A percentile compares a stretch with the other conserved stretches of the same genome.
Conservation (phyloP, 345 rosid genomes). For the Chamaenerion angustifolium region DNA sequence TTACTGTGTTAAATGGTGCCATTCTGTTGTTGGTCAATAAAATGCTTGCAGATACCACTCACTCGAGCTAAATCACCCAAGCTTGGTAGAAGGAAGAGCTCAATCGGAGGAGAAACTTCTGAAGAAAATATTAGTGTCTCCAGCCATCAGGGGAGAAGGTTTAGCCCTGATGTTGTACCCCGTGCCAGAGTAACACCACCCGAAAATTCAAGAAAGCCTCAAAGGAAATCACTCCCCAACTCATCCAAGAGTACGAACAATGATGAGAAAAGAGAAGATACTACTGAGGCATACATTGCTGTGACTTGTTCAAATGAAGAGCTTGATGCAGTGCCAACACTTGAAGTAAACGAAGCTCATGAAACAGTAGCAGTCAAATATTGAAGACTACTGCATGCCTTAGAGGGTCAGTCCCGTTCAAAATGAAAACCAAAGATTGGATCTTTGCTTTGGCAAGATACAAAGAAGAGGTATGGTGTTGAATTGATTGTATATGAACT, state of each 20-base stretch:
- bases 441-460: not conserved
- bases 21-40: not conserved
- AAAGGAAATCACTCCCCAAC: slow-evolving; percentile 71
- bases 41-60: slow-evolving; percentile 56
- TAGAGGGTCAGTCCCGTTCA: too few species aligned
- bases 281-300: slow-evolving; percentile 9
- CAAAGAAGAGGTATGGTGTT: slow-evolving; percentile 5
- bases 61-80: slow-evolving; percentile 98
- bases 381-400: slow-evolving; percentile 6
- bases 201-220: slow-evolving; percentile 43
- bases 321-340: slow-evolving; percentile 16
- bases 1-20: not conserved
- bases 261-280: slow-evolving; percentile 15
- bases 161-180: slow-evolving; percentile 54
- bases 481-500: slow-evolving; percentile 3
- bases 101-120: slow-evolving; percentile 22
- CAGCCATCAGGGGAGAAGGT: slow-evolving; percentile 22
- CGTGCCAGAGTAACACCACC: slow-evolving; percentile 35
- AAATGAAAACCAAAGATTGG: too few species aligned
- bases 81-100: slow-evolving; percentile 72
- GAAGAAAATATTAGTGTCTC: slow-evolving; percentile 28
- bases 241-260: slow-evolving; percentile 15
- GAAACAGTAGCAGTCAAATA: slow-evolving; percentile 25
- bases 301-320: slow-evolving; percentile 8
- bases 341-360: slow-evolving; percentile 18